phyloP scores from a whole-genome alignment of 2,329 filamentous ascomycete species.

The Diatrype stigma region DNA sequence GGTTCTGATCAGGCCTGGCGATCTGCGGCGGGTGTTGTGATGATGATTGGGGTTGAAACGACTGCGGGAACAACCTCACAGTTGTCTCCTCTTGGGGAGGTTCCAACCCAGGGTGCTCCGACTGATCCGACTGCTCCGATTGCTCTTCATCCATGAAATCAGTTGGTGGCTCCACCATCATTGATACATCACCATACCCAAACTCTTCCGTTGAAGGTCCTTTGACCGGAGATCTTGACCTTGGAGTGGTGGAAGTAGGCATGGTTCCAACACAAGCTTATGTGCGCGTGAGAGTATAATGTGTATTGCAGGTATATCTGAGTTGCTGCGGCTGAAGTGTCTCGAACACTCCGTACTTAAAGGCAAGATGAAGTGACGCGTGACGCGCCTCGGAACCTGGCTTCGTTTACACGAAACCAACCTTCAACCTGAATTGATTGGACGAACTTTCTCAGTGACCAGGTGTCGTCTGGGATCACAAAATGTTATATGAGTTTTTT shows the following conservation, averaged over 20 bases:
- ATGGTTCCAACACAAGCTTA: not conserved
- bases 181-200: conserved; percentile 19
- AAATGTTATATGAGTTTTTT: no score
- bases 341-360: no score
- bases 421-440: no score
- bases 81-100: conserved; percentile 16
- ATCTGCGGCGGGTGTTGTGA: conserved; percentile 17
- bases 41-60: conserved; percentile 9
- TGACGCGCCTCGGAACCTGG: conserved; percentile 4
- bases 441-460: no score
- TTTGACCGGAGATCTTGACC: conserved; percentile 18
- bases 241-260: conserved; percentile 23
- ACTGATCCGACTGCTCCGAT: conserved; percentile 6
- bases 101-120: not conserved
- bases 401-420: conserved; percentile 1
- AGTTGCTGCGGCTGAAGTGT: conserved; percentile 9
- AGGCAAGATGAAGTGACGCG: conserved; percentile 10
- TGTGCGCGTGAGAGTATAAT: not conserved
- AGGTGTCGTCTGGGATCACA: no score
- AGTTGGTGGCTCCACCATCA: conserved; percentile 27
- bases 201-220: conserved; percentile 15
- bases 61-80: conserved; percentile 9
- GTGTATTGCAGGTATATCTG: not conserved
- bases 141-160: conserved; percentile 18
- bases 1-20: conserved; percentile 9